Conservation (phyloP, 2,329 filamentous ascomycete genomes). For the Spiromastix sp. region DNA sequence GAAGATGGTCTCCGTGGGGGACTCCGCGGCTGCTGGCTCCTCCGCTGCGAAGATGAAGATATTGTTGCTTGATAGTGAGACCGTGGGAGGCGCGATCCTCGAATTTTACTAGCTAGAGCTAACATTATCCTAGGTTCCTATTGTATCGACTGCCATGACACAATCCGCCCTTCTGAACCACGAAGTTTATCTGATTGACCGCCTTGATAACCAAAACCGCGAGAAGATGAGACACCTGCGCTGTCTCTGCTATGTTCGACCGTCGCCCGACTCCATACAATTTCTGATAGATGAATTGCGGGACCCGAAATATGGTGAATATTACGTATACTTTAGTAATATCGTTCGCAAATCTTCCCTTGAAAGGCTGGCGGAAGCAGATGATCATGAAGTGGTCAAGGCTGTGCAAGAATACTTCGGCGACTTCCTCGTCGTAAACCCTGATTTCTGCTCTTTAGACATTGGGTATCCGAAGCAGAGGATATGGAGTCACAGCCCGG, state of each 20-base stretch:
- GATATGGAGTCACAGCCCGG: slow-evolving; percentile 71
- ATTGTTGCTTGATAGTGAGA: slow-evolving; percentile 83
- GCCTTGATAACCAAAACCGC: slow-evolving; percentile 75
- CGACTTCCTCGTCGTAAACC: slow-evolving; percentile 90
- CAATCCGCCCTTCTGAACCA: slow-evolving; percentile 91
- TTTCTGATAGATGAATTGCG: slow-evolving; percentile 88
- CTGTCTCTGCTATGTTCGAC: slow-evolving; percentile 86
- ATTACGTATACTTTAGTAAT: slow-evolving; percentile 95
- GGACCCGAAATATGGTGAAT: slow-evolving; percentile 95
- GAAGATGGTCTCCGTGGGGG: slow-evolving; percentile 84
- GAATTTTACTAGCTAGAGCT: slow-evolving; percentile 18
- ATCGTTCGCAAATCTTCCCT: slow-evolving; percentile 93
- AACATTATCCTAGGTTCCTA: slow-evolving; percentile 52
- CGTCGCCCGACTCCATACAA: slow-evolving; percentile 86
- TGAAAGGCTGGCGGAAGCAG: slow-evolving; percentile 87
- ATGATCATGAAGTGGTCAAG: slow-evolving; percentile 95
- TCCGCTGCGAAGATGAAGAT: slow-evolving; percentile 96
- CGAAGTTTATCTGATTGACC: slow-evolving; percentile 96
- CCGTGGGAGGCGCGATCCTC: slow-evolving; percentile 46
- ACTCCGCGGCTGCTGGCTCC: slow-evolving; percentile 51
- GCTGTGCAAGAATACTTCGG: slow-evolving; percentile 92
- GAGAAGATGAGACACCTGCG: slow-evolving; percentile 98
- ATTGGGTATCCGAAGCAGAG: slow-evolving; percentile 61
- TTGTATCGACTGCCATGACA: slow-evolving; percentile 89
- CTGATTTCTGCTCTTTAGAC: slow-evolving; percentile 77